These are phyloP conservation scores for Raffaelea arxii DNA, from an alignment of 2,329 filamentous ascomycete genomes.

Conservation along the genomic window DNA sequence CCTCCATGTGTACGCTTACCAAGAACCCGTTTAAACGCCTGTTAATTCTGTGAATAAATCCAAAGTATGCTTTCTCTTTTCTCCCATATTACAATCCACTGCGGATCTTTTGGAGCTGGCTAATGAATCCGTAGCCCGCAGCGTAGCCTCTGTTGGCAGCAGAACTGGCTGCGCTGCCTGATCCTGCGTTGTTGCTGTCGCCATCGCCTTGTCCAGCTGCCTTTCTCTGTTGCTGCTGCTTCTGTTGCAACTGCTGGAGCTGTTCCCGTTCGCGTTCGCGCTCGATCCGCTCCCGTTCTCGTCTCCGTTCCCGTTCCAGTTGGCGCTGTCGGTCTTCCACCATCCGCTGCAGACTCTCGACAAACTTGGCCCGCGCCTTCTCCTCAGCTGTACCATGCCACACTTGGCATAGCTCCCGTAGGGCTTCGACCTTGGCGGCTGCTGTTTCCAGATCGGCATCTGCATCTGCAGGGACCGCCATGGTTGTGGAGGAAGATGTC, in stretches of 20 bases:
- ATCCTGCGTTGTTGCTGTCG: background rate
- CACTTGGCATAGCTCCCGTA: conserved; percentile 66
- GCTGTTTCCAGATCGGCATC: conserved; percentile 59
- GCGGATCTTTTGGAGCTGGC: conserved; percentile 51
- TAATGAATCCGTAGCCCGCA: conserved; percentile 51
- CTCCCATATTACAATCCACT: conserved; percentile 32
- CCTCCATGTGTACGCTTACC: too few relatives aligned
- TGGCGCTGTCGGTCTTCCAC: conserved; percentile 65
- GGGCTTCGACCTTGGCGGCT: conserved; percentile 60
- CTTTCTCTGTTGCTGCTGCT: conserved; percentile 13
- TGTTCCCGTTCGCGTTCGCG: conserved; percentile 24
- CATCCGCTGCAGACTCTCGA: conserved; percentile 70
- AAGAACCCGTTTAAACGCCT: too few relatives aligned
- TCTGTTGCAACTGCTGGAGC: conserved; percentile 5
- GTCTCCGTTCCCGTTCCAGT: conserved; percentile 33
- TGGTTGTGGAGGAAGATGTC: too few relatives aligned
- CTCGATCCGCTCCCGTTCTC: conserved; percentile 17
- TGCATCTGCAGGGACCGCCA: background rate
- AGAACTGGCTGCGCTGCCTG: background rate
- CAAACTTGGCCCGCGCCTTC: conserved; percentile 69
- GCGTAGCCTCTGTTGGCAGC: conserved; percentile 31
- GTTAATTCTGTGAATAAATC: too few relatives aligned
- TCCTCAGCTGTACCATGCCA: conserved; percentile 98
- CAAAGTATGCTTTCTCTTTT: background rate
- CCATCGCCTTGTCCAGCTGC: background rate